Evolutionary conservation across 225 moss, liverwort and hornwort genomes (phyloP), one percentile per base, ranked within the genome.

Genomic region (Takakia lepidozioides): DNA sequence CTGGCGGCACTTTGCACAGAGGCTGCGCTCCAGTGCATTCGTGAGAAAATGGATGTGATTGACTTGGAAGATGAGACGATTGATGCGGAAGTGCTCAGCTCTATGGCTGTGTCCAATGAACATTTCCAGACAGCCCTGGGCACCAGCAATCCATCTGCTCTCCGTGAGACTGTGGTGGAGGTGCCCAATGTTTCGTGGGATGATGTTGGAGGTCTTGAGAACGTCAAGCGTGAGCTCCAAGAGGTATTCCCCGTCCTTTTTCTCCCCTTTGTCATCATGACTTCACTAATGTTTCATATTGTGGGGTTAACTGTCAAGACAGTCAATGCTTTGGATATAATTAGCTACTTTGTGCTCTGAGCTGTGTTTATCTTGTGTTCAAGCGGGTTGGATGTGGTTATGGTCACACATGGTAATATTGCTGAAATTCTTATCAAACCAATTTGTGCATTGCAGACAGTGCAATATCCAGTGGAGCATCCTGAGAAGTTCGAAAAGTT

Each of bases 381-480:
- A 2, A 16, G 17, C 47, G 6, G 29, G 2, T 8, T 19, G 18
- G 5, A 35, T 51, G 9, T 26, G 19, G 8, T 5, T 51, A 3
- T 19, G 25, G 9, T 27, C 8, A 19, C 19, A 17, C 18, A 5
- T 28, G 18, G 11, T 46, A 35, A 3, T 47, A 16, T 8, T 29
- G 15, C 19, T 29, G 46, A 8, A n/a, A n/a, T n/a, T n/a, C n/a
- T n/a, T n/a, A n/a, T n/a, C n/a, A n/a, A n/a, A n/a, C n/a, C n/a
- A n/a, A n/a, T n/a, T n/a, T n/a, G 8, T 32, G 45, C 0, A 4
- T 39, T 24, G 18, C 77, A 93, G 93, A 93, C 93, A 39, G 88
- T 93, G 5, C 93, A 93, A 62, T 93, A 93, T 54, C 93, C 93
- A 6, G 93, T 93, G 71, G 93, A 93, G 83, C 93, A 93, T 52